Base-by-base conservation (phyloP, 2,329 filamentous ascomycete genomes). In the Beauveria varroae region DNA sequence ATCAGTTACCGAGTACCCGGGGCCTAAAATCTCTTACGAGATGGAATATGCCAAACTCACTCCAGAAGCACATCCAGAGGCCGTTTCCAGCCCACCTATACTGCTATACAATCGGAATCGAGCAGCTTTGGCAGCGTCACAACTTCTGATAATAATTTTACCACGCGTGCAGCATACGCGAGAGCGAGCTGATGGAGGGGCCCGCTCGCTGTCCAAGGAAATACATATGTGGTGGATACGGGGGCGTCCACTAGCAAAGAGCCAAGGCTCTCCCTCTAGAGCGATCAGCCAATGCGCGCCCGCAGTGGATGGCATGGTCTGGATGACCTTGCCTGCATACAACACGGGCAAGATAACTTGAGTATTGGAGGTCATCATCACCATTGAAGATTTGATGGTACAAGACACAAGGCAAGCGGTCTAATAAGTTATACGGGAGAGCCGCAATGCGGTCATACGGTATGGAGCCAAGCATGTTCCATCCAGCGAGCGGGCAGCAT, bases 161-260 rank as follows among this genome's bases (percentile, higher is more conserved):
- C 50, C n/a, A 30, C 8, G n/a, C 24, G 41, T 26, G n/a, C 34
- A 16, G 34, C 34, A 30, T 28, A 41, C 34, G 51, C 51, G 41
- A 28, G 14, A 41, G 50, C 34, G 9, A 37, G 41, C 26, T 37
- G 28, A 34, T 34, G n/a, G 54, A 47, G 41, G 50, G n/a, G 41
- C 43, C 22, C 12, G 26, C 24, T 49, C 43, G 30, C 55, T 57
- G 7, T 57, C 30, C 55, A 57, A 57, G 55, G 55, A 57, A 57
- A 26, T 57, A 34, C 24, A 40, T 12, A 7, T 20, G 22, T 18
- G 30, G 55, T 57, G 55, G 55, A 24, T 41, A 57, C 44, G 2
- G 44, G n/a, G 55, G 55, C 55, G 46, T 50, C 55, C 55, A 47
- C 44, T 57, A 57, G 10, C 30, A 57, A 57, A 40, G 20, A 37